Percentiles rank a stretch among this genome's conserved stretches.
Evolutionary conservation across 2,329 filamentous ascomycete genomes (phyloP).

Genomic region (Penicillium concentricum): DNA sequence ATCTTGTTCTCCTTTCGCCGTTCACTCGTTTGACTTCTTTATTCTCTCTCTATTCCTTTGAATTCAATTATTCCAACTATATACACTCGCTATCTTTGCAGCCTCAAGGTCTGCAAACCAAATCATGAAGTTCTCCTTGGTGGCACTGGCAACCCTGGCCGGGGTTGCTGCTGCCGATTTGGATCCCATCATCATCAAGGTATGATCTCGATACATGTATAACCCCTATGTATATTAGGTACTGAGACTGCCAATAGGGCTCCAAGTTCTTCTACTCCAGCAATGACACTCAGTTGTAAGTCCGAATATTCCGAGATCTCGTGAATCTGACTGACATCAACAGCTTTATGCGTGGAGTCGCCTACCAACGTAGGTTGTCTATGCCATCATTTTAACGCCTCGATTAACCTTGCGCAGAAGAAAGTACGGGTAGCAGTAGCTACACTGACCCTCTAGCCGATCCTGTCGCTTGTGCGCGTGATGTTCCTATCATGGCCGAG

Average conservation of each 20-base stretch:
- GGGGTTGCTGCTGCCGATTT: constrained; percentile 50
- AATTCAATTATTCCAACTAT: background rate
- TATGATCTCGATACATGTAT: constrained; percentile 28
- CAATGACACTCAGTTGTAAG: constrained; percentile 68
- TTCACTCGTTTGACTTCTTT: constrained; percentile 13
- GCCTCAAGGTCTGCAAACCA: background rate
- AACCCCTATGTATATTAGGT: background rate
- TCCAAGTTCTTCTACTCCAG: constrained; percentile 84
- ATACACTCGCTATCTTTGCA: constrained; percentile 2
- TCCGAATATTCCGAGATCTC: constrained; percentile 22
- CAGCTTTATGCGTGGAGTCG: constrained; percentile 82
- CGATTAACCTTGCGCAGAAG: constrained; percentile 31
- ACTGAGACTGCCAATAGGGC: constrained; percentile 49
- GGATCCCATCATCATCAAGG: constrained; percentile 62
- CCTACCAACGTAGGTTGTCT: constrained; percentile 68
- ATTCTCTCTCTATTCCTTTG: background rate
- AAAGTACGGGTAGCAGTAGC: constrained; percentile 50
- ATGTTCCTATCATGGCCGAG: constrained; percentile 74
- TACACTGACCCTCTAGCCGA: constrained; percentile 82
- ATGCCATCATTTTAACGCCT: background rate
- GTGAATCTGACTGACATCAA: constrained; percentile 36
- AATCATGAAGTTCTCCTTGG: constrained; percentile 52
- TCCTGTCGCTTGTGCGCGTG: constrained; percentile 67
- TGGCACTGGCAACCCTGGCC: constrained; percentile 52
- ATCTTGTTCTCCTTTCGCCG: background rate